Evolutionary conservation across 371 early-diverging fungal genomes (phyloP), one percentile per base, ranked within the genome.

Genomic region (Parasitella parasitica): DNA sequence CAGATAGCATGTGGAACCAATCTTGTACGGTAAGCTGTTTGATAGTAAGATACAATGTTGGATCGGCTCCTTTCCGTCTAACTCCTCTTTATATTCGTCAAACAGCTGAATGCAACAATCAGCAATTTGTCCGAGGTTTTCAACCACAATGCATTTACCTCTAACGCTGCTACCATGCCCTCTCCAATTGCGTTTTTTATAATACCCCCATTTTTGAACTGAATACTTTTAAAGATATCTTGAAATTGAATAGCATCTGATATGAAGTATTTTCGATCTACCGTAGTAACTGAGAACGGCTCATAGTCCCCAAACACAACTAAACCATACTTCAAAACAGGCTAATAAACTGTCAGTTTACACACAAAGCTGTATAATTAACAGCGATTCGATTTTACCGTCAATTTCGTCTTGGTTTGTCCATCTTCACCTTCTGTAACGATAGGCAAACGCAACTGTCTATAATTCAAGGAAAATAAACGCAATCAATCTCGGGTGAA

Each of bases 241-340:
- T 83, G 78, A 63, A 86, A 83, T 15, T 76, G 54, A 35, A 75
- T 56, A 22, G 77, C 70, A 48, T 88, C 85, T 0, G 78, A 75
- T 6, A 83, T 82, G 48, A 85, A 81, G 57, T 82, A 82, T 37
- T 84, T 81, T 32, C 81, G 68, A 56, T 85, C 86, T 15, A 86
- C 80, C 6, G 83, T 82, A 6, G 75, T 71, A 6, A 79, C 59
- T 4, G 83, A 86, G 18, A 73, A 75, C 0, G 86, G 86, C 28
- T 82, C 83, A 64, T 86, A 86, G 64, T 88, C 89, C n/a, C 86
- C 87, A 71, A 83, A 88, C 2, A 86, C 72, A 3, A 83, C 84
- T 43, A 88, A 59, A n/a, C 86, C 87, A 59, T 82, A 88, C 26
- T 79, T 81, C n/a, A 86, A 65, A 15, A 82, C 63, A 11, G 85